These are phyloP conservation scores for Polytolypa hystricis DNA, from an alignment of 2,329 filamentous ascomycete species.

Conservation along the genomic window DNA sequence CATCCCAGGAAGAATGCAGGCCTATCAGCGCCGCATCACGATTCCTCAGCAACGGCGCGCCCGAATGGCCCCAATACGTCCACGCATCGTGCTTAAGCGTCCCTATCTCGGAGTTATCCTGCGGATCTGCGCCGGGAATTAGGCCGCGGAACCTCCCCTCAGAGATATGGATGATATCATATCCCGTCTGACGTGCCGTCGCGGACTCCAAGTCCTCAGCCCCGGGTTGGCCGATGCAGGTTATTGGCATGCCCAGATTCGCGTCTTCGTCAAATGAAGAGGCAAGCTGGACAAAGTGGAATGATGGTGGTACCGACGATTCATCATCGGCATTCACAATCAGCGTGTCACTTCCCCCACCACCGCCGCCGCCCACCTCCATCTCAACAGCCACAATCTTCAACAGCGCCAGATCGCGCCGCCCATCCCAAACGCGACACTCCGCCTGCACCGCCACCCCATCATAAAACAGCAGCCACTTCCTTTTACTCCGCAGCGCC, in stretches of 20 bases:
- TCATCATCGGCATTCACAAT: background rate
- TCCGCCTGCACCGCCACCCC: slow-evolving; percentile 31
- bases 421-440: slow-evolving; percentile 32
- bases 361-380: background rate
- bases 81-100: slow-evolving; percentile 43
- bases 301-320: slow-evolving; percentile 5
- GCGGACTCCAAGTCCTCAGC: slow-evolving; percentile 36
- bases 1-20: slow-evolving; percentile 46
- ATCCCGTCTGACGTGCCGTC: slow-evolving; percentile 29
- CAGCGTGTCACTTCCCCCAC: background rate
- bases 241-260: slow-evolving; percentile 12
- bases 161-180: slow-evolving; percentile 39
- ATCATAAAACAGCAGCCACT: slow-evolving; percentile 36
- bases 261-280: slow-evolving; percentile 10
- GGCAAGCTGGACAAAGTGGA: slow-evolving; percentile 13
- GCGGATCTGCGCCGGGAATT: slow-evolving; percentile 30
- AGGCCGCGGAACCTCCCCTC: slow-evolving; percentile 32
- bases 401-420: slow-evolving; percentile 39
- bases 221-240: slow-evolving; percentile 34
- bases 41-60: slow-evolving; percentile 37
- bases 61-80: slow-evolving; percentile 49
- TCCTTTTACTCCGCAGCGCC: slow-evolving; percentile 11
- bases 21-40: slow-evolving; percentile 35
- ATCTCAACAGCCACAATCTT: slow-evolving; percentile 26
- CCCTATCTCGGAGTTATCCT: slow-evolving; percentile 44